A percentile compares a stretch with the other conserved stretches of the same genome.
phyloP scores from a whole-genome alignment of 345 rosid genomes.

The Geranium rotundifolium region DNA sequence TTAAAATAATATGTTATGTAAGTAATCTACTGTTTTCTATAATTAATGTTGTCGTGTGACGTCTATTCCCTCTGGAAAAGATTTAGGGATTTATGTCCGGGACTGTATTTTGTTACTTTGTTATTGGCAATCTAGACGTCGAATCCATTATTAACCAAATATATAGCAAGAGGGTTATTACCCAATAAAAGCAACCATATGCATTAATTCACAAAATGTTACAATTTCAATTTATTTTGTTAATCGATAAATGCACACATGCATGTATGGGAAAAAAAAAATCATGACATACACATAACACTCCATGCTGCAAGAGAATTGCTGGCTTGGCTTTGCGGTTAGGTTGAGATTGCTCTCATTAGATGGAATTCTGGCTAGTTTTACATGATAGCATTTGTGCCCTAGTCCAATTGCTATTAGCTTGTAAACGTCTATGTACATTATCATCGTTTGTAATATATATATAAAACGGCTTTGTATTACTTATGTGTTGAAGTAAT shows the following conservation, averaged over 20 bases:
- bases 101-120: slow-evolving; percentile 27
- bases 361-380: slow-evolving; percentile 31
- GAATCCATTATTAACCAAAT: slow-evolving; percentile 27
- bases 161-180: slow-evolving; percentile 22
- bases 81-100: slow-evolving; percentile 19
- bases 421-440: too few species aligned
- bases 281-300: slow-evolving; percentile 25
- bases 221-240: too few species aligned
- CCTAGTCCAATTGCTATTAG: too few species aligned
- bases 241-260: too few species aligned
- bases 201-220: not conserved
- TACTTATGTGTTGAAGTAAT: too few species aligned
- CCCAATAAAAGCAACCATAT: slow-evolving; percentile 11
- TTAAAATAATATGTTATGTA: too few species aligned
- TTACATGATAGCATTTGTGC: too few species aligned
- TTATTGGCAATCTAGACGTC: slow-evolving; percentile 36
- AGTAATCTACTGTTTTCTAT: too few species aligned
- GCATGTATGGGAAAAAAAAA: too few species aligned
- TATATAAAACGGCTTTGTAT: too few species aligned
- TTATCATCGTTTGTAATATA: too few species aligned
- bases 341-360: slow-evolving; percentile 10
- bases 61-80: slow-evolving; percentile 10
- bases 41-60: not conserved
- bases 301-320: slow-evolving; percentile 39
- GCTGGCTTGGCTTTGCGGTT: too few species aligned